Evolutionary conservation across 805 yeast species (phyloP).

Genomic region (Helenozyma rhizophorensis): DNA sequence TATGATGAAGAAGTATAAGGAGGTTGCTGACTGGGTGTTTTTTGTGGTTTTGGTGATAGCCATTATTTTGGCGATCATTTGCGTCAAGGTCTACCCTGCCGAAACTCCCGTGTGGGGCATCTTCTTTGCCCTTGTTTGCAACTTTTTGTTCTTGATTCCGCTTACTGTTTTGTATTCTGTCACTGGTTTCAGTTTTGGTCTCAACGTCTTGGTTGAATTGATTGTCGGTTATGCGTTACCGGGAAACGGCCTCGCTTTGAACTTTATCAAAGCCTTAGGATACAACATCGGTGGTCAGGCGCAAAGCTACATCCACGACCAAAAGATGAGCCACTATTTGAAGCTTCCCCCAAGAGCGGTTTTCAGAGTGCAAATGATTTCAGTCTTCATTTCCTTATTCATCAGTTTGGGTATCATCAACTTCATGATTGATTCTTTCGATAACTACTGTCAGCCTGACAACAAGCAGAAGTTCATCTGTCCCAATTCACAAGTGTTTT

Average conservation of each 20-base stretch:
- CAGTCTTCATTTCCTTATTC: too few relatives aligned
- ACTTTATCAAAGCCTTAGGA: conserved; percentile 22
- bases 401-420: not conserved
- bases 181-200: conserved; percentile 13
- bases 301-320: conserved; percentile 1
- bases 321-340: conserved; percentile 18
- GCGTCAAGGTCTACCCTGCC: conserved; percentile 28
- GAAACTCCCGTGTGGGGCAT: conserved; percentile 34
- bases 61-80: conserved; percentile 26
- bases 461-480: not conserved
- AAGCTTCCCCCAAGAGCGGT: conserved; percentile 22
- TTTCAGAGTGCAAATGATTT: conserved; percentile 16
- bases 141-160: conserved; percentile 28
- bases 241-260: conserved; percentile 23
- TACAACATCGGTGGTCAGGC: not conserved
- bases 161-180: conserved; percentile 23
- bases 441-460: not conserved
- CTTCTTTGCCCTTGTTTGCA: conserved; percentile 28
- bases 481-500: not conserved
- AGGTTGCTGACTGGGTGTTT: conserved; percentile 31
- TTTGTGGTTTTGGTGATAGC: conserved; percentile 21
- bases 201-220: conserved; percentile 18
- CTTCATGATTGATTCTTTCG: not conserved
- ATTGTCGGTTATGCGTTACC: conserved; percentile 23
- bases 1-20: too few relatives aligned